Percentiles rank a stretch among this genome's conserved stretches.
Conservation (phyloP, 768 basidiomycete species). For the Russula compacta region DNA sequence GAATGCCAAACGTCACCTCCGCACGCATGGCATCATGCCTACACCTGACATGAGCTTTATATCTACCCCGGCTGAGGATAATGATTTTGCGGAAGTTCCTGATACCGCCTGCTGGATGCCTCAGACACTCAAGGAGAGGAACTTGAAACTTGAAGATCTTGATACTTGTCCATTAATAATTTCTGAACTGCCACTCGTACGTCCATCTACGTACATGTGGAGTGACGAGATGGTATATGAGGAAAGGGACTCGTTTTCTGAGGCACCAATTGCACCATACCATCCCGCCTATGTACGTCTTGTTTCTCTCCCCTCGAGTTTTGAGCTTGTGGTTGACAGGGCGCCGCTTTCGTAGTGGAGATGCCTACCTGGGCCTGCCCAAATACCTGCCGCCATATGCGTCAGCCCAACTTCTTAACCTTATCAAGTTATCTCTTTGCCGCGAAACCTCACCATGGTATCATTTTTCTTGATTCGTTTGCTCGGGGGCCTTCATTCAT, state of each 20-base stretch:
- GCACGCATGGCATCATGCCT: constrained; percentile 56
- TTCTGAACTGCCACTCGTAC: constrained; percentile 30
- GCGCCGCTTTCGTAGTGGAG: constrained; percentile 26
- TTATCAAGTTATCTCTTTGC: neutral
- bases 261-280: constrained; percentile 27
- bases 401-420: constrained; percentile 1
- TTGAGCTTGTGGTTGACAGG: neutral
- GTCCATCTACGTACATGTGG: constrained; percentile 27
- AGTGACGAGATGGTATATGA: constrained; percentile 27
- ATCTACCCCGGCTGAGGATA: constrained; percentile 30
- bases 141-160: constrained; percentile 25
- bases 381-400: constrained; percentile 14
- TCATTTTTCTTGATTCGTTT: constrained; percentile 14
- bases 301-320: neutral
- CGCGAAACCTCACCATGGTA: constrained; percentile 4
- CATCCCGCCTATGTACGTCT: constrained; percentile 28
- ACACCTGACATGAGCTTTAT: constrained; percentile 41
- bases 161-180: constrained; percentile 29
- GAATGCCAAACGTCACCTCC: constrained; percentile 71
- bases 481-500: neutral
- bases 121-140: constrained; percentile 27
- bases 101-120: constrained; percentile 31
- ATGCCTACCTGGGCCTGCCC: constrained; percentile 30
- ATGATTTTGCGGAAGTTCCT: constrained; percentile 27
- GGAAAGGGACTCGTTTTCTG: constrained; percentile 27